Conservation (phyloP, 2,329 filamentous ascomycete genomes). For the Colletotrichum sidae region DNA sequence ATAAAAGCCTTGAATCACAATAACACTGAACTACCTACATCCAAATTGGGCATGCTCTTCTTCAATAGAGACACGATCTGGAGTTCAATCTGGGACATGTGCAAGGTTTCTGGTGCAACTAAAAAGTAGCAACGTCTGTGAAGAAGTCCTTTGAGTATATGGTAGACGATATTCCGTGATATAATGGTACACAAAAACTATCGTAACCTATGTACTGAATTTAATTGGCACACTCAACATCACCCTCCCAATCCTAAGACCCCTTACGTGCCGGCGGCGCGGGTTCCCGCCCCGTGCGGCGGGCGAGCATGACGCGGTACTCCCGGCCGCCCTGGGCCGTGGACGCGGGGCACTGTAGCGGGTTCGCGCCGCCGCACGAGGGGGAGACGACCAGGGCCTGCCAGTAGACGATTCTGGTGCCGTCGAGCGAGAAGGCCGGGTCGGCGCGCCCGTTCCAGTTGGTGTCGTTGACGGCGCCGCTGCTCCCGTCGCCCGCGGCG, state of each 20-base stretch:
- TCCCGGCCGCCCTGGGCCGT: conserved; percentile 51
- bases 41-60: too few relatives aligned
- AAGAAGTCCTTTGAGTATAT: too few relatives aligned
- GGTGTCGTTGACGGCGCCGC: conserved; percentile 55
- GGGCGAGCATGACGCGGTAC: conserved; percentile 56
- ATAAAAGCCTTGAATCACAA: too few relatives aligned
- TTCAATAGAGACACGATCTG: too few relatives aligned
- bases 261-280: conserved; percentile 39
- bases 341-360: conserved; percentile 53
- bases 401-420: conserved; percentile 56
- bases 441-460: conserved; percentile 62
- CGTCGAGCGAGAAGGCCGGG: conserved; percentile 54
- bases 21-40: too few relatives aligned
- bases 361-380: conserved; percentile 56
- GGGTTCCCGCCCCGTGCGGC: conserved; percentile 47
- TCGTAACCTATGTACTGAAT: background rate
- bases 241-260: too few relatives aligned
- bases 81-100: too few relatives aligned
- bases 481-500: conserved; percentile 48
- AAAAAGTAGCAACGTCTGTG: too few relatives aligned
- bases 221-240: background rate
- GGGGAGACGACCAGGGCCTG: conserved; percentile 52
- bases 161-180: fast-evolving
- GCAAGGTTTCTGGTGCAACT: too few relatives aligned
- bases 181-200: too few relatives aligned